These are phyloP conservation scores for Syncephalastrum racemosum DNA, from an alignment of 371 early-diverging fungal species.

Conservation along the genomic window DNA sequence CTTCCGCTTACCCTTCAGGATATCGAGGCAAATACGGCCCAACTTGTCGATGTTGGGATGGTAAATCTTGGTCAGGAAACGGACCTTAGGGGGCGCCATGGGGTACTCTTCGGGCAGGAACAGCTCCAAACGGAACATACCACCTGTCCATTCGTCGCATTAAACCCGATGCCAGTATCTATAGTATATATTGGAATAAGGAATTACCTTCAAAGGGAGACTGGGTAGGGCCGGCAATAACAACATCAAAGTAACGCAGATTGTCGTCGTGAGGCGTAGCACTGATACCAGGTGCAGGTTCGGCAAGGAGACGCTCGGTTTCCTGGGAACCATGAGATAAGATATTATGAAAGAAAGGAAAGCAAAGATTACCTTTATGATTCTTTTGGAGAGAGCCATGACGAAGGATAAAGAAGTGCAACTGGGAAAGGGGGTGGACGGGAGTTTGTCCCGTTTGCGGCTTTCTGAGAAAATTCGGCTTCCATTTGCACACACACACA, in stretches of 20 bases:
- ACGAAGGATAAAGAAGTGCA: slow-evolving; percentile 1
- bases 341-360: background rate
- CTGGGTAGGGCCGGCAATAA: slow-evolving; percentile 93
- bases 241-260: slow-evolving; percentile 96
- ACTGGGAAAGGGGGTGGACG: background rate
- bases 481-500: too few species aligned
- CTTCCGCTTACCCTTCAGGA: slow-evolving; percentile 83
- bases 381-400: slow-evolving; percentile 77
- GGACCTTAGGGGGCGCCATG: slow-evolving; percentile 98
- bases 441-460: too few species aligned
- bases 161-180: background rate
- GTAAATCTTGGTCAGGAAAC: slow-evolving; percentile 98
- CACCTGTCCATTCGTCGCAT: slow-evolving; percentile 60
- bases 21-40: slow-evolving; percentile 98
- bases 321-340: slow-evolving; percentile 58
- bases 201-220: slow-evolving; percentile 96
- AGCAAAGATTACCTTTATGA: slow-evolving; percentile 64
- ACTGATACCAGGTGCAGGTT: slow-evolving; percentile 96
- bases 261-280: slow-evolving; percentile 94
- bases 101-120: slow-evolving; percentile 98
- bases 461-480: too few species aligned
- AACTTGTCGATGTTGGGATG: slow-evolving; percentile 99
- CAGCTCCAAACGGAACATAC: slow-evolving; percentile 94
- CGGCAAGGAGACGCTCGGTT: slow-evolving; percentile 90
- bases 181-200: background rate